Evolutionary conservation across 2,329 filamentous ascomycete genomes (phyloP).

Genomic region (Cordyceps cicadae): DNA sequence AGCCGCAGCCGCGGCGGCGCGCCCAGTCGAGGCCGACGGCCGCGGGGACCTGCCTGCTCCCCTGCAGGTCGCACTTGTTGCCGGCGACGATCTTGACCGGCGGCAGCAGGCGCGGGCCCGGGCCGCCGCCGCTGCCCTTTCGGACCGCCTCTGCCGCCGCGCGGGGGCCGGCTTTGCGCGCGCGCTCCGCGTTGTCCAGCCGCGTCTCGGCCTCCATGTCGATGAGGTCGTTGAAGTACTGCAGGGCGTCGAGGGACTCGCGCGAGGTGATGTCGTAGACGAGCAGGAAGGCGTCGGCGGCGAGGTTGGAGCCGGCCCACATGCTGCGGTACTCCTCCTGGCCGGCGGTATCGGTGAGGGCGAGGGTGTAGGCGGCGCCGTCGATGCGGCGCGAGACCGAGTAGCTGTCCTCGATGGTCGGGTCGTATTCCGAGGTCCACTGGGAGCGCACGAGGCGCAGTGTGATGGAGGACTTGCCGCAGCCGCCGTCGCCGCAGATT

Average conservation of each 20-base stretch:
- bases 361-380: constrained; percentile 70
- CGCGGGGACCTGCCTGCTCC: constrained; percentile 59
- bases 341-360: constrained; percentile 76
- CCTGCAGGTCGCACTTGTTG: constrained; percentile 77
- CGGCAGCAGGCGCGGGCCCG: constrained; percentile 35
- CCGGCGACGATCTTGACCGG: constrained; percentile 78
- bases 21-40: constrained; percentile 71
- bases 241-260: constrained; percentile 60
- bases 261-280: constrained; percentile 78
- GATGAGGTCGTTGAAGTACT: constrained; percentile 76
- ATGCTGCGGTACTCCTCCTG: constrained; percentile 85
- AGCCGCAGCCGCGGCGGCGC: constrained; percentile 61
- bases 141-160: too few species aligned
- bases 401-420: constrained; percentile 78
- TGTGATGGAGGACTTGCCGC: constrained; percentile 78
- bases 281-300: constrained; percentile 73
- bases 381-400: constrained; percentile 73
- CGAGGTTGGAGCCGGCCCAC: constrained; percentile 72
- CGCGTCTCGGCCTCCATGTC: constrained; percentile 71
- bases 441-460: constrained; percentile 71
- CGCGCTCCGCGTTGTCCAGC: constrained; percentile 52
- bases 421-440: constrained; percentile 79
- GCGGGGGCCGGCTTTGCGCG: constrained; percentile 39
- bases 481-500: constrained; percentile 79
- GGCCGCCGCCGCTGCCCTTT: too few species aligned